Percentiles rank a stretch among this genome's conserved stretches.
Evolutionary conservation across 768 basidiomycete genomes (phyloP).

Genomic region (Thelephora aurantiotincta): DNA sequence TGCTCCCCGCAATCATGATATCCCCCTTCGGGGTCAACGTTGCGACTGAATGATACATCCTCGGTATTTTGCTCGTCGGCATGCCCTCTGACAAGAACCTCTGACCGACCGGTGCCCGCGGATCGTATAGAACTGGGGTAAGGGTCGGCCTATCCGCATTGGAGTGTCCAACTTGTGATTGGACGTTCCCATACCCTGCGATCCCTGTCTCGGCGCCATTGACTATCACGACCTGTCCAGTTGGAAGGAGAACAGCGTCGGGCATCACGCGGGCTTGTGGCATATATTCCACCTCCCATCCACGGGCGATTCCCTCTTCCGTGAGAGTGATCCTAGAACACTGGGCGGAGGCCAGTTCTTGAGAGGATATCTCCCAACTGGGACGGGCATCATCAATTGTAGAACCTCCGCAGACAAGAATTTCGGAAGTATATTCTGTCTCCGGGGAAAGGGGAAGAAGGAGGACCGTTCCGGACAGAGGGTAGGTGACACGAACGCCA

Average conservation of each 20-base stretch:
- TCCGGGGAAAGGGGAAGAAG: conserved; percentile 55
- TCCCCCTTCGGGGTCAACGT: conserved; percentile 59
- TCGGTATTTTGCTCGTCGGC: conserved; percentile 50
- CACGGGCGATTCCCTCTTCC: conserved; percentile 43
- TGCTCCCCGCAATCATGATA: conserved; percentile 72
- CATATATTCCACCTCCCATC: conserved; percentile 70
- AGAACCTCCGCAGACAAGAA: conserved; percentile 72
- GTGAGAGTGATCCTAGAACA: conserved; percentile 60
- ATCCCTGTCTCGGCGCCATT: conserved; percentile 67
- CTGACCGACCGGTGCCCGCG: conserved; percentile 32
- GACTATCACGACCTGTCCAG: conserved; percentile 57
- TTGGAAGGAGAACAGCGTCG: conserved; percentile 71
- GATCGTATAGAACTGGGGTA: conserved; percentile 58
- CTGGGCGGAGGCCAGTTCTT: conserved; percentile 58
- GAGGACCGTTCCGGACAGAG: conserved; percentile 65
- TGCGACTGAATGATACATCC: conserved; percentile 77
- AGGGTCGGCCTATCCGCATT: conserved; percentile 67
- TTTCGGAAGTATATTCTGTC: conserved; percentile 49
- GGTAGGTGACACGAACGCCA: conserved; percentile 69
- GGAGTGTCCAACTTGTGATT: conserved; percentile 52
- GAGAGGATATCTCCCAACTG: conserved; percentile 51
- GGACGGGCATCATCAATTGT: conserved; percentile 43
- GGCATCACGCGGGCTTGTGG: conserved; percentile 64
- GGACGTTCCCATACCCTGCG: conserved; percentile 67
- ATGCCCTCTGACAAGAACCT: conserved; percentile 49